Base-by-base conservation (phyloP, 257 asterid species). In the Verbascum thapsus region DNA sequence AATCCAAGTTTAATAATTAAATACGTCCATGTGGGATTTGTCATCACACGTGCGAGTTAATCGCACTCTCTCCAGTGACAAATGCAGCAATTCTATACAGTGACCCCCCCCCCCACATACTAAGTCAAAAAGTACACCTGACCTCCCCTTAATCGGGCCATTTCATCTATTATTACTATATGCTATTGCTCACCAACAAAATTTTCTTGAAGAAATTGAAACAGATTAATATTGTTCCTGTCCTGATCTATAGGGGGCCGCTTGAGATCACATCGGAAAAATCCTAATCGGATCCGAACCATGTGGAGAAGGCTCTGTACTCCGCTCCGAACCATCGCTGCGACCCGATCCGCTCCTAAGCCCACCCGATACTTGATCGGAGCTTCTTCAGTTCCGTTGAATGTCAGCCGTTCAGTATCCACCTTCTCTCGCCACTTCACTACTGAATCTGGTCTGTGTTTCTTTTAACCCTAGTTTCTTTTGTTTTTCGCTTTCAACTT, bases 231-330 rank as follows among this genome's bases (percentile, higher is more conserved):
- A n/a, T 6, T 40, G 17, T 58, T 40, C 2, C 44, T 53, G 22
- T 38, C n/a, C n/a, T 42, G 11, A 53, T 32, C 39, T 6, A 55
- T n/a, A 58, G 59, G 34, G 65, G 72, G 72, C 58, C 30, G 22
- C 66, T 67, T 52, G 67, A 73, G 63, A 62, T 35, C 55, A 58
- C 45, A 67, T 39, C 34, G 47, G 32, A 18, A 42, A 18, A 2
- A n/a, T n/a, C 13, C 40, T 6, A 23, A 48, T 54, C 41, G 37
- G 45, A 60, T 64, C 64, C 40, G 40, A 72, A 75, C 42, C 80
- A 81, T 78, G 84, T 78, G 80, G 84, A 72, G 80, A 73, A 78
- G 78, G 67, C 60, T 75, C 40, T 22, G 66, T 11, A 26, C 54
- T 48, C 83, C 67, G 39, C 72, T 76, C 8, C 77, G 78, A 20